Evolutionary conservation across 202 grass and related monocot genomes (phyloP).

Genomic region (Alloteropsis angusta): DNA sequence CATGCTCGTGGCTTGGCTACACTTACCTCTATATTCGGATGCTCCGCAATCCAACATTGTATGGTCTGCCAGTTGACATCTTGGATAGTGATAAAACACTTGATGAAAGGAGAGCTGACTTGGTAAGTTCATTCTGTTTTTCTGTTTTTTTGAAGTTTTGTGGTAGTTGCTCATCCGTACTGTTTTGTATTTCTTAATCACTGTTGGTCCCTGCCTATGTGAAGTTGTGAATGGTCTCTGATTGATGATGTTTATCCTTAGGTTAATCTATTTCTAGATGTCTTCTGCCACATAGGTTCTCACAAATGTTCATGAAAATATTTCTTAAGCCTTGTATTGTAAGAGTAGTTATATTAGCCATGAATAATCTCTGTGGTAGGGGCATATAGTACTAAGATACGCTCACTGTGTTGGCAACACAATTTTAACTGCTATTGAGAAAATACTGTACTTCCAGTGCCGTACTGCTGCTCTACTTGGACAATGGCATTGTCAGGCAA

Average conservation of each 20-base stretch:
- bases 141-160: neutral
- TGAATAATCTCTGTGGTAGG: neutral
- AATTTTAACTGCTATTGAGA: neutral
- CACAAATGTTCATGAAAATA: neutral
- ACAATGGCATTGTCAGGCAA: neutral
- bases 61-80: slow-evolving; percentile 72
- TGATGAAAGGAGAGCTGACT: slow-evolving; percentile 80
- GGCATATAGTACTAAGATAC: neutral
- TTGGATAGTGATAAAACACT: slow-evolving; percentile 64
- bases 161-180: neutral
- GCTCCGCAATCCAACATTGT: slow-evolving; percentile 75
- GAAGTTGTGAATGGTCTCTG: neutral
- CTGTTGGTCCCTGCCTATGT: neutral
- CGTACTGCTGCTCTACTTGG: neutral
- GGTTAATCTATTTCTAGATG: neutral
- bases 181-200: slow-evolving; percentile 1
- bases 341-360: neutral
- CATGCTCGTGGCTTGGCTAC: slow-evolving; percentile 83
- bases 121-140: slow-evolving; percentile 44
- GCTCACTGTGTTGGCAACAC: neutral
- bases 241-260: neutral
- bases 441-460: neutral
- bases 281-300: neutral
- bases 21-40: slow-evolving; percentile 86
- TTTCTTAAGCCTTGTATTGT: neutral